These are phyloP conservation scores for Mycena filopes DNA, from an alignment of 768 basidiomycete species.

Conservation along the genomic window DNA sequence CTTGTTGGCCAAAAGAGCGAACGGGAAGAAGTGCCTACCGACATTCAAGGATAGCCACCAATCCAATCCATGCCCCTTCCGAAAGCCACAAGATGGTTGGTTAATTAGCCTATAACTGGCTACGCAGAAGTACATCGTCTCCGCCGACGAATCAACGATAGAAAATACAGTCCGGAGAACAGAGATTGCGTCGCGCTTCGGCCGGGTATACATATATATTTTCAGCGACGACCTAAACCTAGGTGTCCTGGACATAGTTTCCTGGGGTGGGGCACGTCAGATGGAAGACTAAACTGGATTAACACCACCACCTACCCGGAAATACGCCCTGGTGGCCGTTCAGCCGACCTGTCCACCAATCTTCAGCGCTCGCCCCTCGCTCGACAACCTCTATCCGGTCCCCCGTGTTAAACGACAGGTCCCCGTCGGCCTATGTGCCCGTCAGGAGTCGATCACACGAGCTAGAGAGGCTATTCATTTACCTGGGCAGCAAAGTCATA, in stretches of 20 bases:
- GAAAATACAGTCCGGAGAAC: conserved; percentile 21
- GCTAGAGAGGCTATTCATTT: conserved; percentile 35
- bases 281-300: not conserved
- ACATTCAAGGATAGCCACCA: conserved; percentile 2
- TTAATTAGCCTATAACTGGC: conserved; percentile 25
- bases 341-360: conserved; percentile 97
- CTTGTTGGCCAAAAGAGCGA: not conserved
- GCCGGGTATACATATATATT: not conserved
- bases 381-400: conserved; percentile 93
- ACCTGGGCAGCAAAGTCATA: conserved; percentile 96
- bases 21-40: conserved; percentile 11
- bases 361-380: conserved; percentile 82
- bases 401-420: conserved; percentile 89
- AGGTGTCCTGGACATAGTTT: conserved; percentile 74
- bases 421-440: conserved; percentile 79
- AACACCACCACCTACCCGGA: conserved; percentile 66
- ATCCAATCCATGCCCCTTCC: conserved; percentile 1
- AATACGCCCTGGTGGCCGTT: conserved; percentile 90
- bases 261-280: conserved; percentile 48
- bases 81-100: conserved; percentile 8
- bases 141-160: conserved; percentile 2
- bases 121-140: conserved; percentile 21
- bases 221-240: conserved; percentile 29
- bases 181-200: not conserved
- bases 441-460: not conserved